Percentiles rank a stretch among this genome's conserved stretches.
These are phyloP conservation scores for Albophoma yamanashiensis DNA, from an alignment of 2,329 filamentous ascomycete genomes.

Conservation along the genomic window DNA sequence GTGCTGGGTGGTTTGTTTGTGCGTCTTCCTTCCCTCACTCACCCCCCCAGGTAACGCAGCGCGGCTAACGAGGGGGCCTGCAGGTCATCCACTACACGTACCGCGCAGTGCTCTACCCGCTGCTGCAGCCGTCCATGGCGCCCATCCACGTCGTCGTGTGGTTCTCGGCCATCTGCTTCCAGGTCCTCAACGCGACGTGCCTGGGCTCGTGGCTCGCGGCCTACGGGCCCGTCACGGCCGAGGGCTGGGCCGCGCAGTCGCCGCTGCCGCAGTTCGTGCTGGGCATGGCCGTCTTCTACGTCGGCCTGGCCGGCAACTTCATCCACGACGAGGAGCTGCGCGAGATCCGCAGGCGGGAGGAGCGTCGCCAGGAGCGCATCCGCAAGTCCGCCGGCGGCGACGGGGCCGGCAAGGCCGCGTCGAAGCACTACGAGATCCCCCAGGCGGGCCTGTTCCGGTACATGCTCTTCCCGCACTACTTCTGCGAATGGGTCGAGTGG, in stretches of 20 bases:
- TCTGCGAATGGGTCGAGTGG: slow-evolving; percentile 98
- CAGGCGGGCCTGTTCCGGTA: slow-evolving; percentile 71
- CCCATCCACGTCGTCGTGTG: slow-evolving; percentile 69
- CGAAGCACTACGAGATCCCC: slow-evolving; percentile 81
- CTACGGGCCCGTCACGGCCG: slow-evolving; percentile 57
- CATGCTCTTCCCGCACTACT: slow-evolving; percentile 84
- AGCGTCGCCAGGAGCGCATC: slow-evolving; percentile 37
- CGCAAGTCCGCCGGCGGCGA: slow-evolving; percentile 8
- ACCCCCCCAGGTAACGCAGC: not conserved
- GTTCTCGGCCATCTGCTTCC: slow-evolving; percentile 56
- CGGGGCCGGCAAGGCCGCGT: slow-evolving; percentile 11
- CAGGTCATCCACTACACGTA: slow-evolving; percentile 81
- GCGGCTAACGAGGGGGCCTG: not conserved
- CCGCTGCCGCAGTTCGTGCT: slow-evolving; percentile 38
- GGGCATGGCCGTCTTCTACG: slow-evolving; percentile 65
- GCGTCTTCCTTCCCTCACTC: slow-evolving; percentile 15
- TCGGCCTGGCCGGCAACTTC: slow-evolving; percentile 71
- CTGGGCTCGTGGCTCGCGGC: slow-evolving; percentile 75
- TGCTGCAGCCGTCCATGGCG: slow-evolving; percentile 85
- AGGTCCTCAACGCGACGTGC: slow-evolving; percentile 67
- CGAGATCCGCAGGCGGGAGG: slow-evolving; percentile 65
- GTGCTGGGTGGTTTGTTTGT: slow-evolving; percentile 60
- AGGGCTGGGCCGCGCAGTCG: slow-evolving; percentile 32
- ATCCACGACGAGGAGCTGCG: slow-evolving; percentile 85
- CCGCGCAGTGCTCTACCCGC: slow-evolving; percentile 72